Percentiles rank a stretch among this genome's conserved stretches.
Evolutionary conservation across 2,329 filamentous ascomycete genomes (phyloP).

Genomic region (Fusarium bulbicola): DNA sequence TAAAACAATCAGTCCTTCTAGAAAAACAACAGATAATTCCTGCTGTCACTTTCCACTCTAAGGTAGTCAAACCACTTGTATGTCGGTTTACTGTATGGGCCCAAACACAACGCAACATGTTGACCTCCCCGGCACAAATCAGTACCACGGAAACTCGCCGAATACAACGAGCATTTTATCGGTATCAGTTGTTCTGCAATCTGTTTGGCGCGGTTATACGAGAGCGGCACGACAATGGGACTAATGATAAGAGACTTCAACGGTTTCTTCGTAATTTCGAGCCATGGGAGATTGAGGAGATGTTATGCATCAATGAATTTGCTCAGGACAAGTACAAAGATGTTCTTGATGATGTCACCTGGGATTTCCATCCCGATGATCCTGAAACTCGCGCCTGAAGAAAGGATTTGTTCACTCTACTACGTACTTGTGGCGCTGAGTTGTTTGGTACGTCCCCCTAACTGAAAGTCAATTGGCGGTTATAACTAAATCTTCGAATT

Average conservation of each 20-base stretch:
- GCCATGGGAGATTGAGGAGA: not conserved
- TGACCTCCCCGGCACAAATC: not conserved
- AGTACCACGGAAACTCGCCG: conserved; percentile 4
- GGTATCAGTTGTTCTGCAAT: conserved; percentile 21
- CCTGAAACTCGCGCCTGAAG: not conserved
- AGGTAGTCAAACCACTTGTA: not conserved
- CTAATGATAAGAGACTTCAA: not conserved
- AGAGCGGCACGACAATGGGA: not conserved
- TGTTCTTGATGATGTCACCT: not conserved
- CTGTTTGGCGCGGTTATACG: not conserved
- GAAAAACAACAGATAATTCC: not conserved
- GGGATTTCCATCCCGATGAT: not conserved
- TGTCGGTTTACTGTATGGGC: not conserved
- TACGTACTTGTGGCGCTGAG: not conserved
- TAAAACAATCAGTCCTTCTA: not conserved
- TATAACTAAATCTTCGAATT: not conserved
- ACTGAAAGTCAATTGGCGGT: too few relatives aligned
- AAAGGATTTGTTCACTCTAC: not conserved
- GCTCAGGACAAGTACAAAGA: not conserved
- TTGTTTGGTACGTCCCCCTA: not conserved
- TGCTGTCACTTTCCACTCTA: not conserved
- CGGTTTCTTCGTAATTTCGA: not conserved
- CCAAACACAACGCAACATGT: not conserved
- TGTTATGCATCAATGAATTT: not conserved
- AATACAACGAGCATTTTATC: conserved; percentile 13